These are phyloP conservation scores for Salix udensis DNA, from an alignment of 345 rosid species.

Conservation along the genomic window DNA sequence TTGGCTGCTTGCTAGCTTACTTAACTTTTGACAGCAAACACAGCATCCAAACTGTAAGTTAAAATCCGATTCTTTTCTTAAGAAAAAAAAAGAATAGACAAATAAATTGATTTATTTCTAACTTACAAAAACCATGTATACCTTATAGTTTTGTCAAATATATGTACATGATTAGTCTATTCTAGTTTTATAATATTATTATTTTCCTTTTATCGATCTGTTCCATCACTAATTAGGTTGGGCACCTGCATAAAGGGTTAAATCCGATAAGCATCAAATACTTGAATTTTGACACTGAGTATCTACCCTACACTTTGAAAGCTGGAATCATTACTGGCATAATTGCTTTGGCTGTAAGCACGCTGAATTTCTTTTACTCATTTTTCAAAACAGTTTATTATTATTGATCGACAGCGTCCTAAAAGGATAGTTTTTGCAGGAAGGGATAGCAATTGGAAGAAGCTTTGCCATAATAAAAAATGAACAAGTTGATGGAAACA, in stretches of 20 bases:
- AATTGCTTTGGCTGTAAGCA: constrained; percentile 70
- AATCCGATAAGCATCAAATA: constrained; percentile 57
- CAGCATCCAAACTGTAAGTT: constrained; percentile 66
- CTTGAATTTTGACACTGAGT: constrained; percentile 55
- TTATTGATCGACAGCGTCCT: neutral
- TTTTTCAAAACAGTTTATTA: neutral
- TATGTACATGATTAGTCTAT: neutral
- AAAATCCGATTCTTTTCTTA: neutral
- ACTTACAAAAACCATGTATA: too few relatives aligned
- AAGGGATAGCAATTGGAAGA: constrained; percentile 86
- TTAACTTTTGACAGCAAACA: constrained; percentile 48
- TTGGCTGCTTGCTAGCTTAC: constrained; percentile 67
- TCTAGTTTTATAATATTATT: neutral
- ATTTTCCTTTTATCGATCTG: neutral
- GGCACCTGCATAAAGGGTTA: constrained; percentile 63
- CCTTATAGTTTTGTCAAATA: too few relatives aligned
- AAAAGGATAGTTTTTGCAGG: constrained; percentile 35
- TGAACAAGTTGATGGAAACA: constrained; percentile 87
- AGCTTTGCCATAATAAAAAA: constrained; percentile 75
- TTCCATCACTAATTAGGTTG: constrained; percentile 48
- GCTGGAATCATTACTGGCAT: constrained; percentile 65
- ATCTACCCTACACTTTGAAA: constrained; percentile 48
- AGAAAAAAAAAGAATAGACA: neutral
- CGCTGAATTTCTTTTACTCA: neutral
- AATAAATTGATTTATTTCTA: too few relatives aligned